These are phyloP conservation scores for Xylaria flabelliformis DNA, from an alignment of 495 filamentous ascomycete species.

Conservation along the genomic window DNA sequence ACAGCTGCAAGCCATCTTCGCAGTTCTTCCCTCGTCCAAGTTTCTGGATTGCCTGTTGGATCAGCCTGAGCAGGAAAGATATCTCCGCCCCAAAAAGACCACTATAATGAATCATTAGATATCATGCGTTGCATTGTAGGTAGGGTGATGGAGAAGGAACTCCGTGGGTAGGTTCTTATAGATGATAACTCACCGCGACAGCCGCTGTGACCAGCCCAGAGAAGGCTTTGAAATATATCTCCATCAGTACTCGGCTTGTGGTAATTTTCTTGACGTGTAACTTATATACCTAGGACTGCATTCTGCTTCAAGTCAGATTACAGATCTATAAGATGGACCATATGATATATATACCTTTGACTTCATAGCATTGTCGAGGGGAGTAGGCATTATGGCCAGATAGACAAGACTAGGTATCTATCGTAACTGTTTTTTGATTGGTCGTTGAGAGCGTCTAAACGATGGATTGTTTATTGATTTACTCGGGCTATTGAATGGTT, in stretches of 20 bases:
- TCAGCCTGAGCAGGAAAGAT: conserved; percentile 75
- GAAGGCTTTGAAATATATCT: conserved; percentile 62
- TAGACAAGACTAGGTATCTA: background rate
- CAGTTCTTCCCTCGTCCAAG: conserved; percentile 76
- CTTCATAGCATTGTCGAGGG: conserved; percentile 76
- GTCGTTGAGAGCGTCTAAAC: background rate
- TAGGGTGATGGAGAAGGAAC: background rate
- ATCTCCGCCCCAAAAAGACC: conserved; percentile 82
- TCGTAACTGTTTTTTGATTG: background rate
- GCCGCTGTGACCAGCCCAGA: conserved; percentile 83
- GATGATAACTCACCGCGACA: conserved; percentile 55
- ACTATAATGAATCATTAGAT: conserved; percentile 42
- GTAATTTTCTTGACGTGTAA: background rate
- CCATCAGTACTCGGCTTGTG: conserved; percentile 35
- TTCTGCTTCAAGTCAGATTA: conserved; percentile 31
- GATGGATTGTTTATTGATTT: background rate
- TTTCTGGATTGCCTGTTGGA: conserved; percentile 79
- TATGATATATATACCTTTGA: conserved; percentile 65
- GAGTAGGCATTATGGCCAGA: conserved; percentile 67
- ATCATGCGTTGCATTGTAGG: too few species aligned
- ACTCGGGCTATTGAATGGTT: background rate
- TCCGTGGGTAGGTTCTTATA: background rate
- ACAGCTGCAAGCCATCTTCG: conserved; percentile 78
- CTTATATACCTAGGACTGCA: conserved; percentile 40
- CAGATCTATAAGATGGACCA: background rate